Base-by-base conservation (phyloP, 2,329 filamentous ascomycete species). In the Colletotrichum abscissum region DNA sequence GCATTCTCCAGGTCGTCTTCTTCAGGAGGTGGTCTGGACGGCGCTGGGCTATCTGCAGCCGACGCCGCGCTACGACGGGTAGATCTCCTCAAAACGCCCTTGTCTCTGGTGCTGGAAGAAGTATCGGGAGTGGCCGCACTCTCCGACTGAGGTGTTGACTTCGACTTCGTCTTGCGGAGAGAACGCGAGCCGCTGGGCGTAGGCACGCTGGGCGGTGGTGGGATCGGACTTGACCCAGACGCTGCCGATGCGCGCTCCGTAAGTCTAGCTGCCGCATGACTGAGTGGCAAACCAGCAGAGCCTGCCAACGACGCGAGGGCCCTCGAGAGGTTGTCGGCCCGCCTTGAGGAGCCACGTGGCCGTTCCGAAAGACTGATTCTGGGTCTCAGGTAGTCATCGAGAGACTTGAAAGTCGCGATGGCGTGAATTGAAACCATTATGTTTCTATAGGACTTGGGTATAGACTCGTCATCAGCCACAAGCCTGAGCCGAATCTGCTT, bases 401-500 rank as follows among this genome's bases (percentile, higher is more conserved):
- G 86, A 0, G 96, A 94, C 82, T 98, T 98, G 86, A 99, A 98
- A 0, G 95, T 98, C 2, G 97, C 96, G 79, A 99, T 98, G 19
- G 97, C 97, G 81, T 99, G 97, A 70, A 99, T 99, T 0, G 95
- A 97, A 1, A 99, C 97, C 93, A 98, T 98, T 75, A 99, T 97
- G 77, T 96, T 98, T 26, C 94, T 91, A 80, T 97, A 98, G 0
- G 93, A 88, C 46, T 92, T 89, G 22, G 97, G 97, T 73, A 99
- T 97, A 0, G 95, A 96, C 59, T 95, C 93, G 1, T 97, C 95
- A 76, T 97, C 95, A 1, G 97, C 96, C 49, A 95, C 90, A 42
- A 99, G 88, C 77, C 95, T 95, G 57, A 99, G 89, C 42, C 96
- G 91, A 42, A 99, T 92, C 79, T 99, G 97, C 82, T 98, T 98